These are phyloP conservation scores for Marchantia polymorpha DNA, from an alignment of 225 moss, liverwort and hornwort species.

Conservation along the genomic window DNA sequence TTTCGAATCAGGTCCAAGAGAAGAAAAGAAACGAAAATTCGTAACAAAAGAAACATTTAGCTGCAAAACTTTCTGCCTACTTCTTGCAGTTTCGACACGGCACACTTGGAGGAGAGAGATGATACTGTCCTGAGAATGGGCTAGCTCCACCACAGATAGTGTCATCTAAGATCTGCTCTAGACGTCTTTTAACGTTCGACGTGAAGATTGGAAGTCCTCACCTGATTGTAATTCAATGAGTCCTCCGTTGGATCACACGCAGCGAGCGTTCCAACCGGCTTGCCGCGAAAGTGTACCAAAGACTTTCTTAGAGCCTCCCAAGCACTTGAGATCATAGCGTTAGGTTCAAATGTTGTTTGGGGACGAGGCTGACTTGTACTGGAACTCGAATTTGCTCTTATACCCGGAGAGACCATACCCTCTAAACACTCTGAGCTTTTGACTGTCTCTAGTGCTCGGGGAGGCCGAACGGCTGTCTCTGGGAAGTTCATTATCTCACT, in stretches of 20 bases:
- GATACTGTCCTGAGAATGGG: neutral
- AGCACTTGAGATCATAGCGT: constrained; percentile 70
- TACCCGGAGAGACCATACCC: constrained; percentile 67
- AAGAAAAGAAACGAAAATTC: too few species aligned
- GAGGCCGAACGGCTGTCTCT: constrained; percentile 63
- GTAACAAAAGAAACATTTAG: too few species aligned
- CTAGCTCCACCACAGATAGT: neutral
- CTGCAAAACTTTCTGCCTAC: neutral
- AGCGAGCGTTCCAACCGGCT: constrained; percentile 89
- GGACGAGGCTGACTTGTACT: constrained; percentile 60
- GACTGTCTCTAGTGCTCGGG: constrained; percentile 79
- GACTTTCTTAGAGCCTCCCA: constrained; percentile 79
- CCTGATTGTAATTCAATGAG: constrained; percentile 95
- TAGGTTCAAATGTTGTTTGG: constrained; percentile 68
- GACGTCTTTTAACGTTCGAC: neutral
- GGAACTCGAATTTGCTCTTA: constrained; percentile 32
- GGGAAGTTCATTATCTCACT: constrained; percentile 84
- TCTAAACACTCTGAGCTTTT: constrained; percentile 98
- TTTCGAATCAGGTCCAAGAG: too few species aligned
- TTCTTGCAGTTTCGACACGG: neutral
- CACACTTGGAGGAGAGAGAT: neutral
- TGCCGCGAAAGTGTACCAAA: constrained; percentile 65
- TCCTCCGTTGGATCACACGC: constrained; percentile 90
- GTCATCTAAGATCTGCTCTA: neutral
- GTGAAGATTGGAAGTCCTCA: constrained; percentile 18